Evolutionary conservation across 345 rosid genomes (phyloP), one percentile per base, ranked within the genome.

Genomic region (Hibiscus tridactylites): DNA sequence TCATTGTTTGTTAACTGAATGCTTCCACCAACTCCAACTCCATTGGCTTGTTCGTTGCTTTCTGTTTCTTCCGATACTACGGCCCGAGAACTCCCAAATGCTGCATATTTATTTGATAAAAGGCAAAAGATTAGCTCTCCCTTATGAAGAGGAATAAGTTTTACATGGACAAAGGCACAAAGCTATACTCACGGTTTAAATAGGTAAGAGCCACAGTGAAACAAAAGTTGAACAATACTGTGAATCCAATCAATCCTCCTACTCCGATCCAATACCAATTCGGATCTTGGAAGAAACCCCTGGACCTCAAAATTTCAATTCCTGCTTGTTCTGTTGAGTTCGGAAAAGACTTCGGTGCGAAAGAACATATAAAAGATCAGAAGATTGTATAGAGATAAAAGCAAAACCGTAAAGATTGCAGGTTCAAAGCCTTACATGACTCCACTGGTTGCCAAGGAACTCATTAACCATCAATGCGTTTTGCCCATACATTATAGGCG

Each of bases 401-500:
- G 44, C 67, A 1, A 35, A 9, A 24, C 47, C 3, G 33, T 31
- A 59, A n/a, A 44, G 65, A 56, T 62, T 57, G 60, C 64, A 37
- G 68, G 59, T 75, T 47, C 24, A 74, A 70, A 31, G 67, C 37
- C 52, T 76, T 82, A 90, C 96, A 39, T 56, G 83, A 9, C 60
- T 79, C 91, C 97, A 92, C 46, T 89, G 85, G 12, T 88, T 47
- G 39, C 90, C 95, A 12, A 85, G 87, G 82, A 87, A 88, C 79
- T 90, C 95, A 44, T 91, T 93, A 31, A 79, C 85, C 24, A 77
- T 63, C 2, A 91, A 69, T 0, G 96, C 98, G 37, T 81, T 91
- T 60, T 91, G 96, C 59, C 83, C 91, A 49, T 93, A 93, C 96
- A 87, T 89, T 52, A 93, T 35, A 9, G 98, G 93, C 5, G 97